Base-by-base conservation (phyloP, 306 rosid genomes). In the Dryas alaskensis region DNA sequence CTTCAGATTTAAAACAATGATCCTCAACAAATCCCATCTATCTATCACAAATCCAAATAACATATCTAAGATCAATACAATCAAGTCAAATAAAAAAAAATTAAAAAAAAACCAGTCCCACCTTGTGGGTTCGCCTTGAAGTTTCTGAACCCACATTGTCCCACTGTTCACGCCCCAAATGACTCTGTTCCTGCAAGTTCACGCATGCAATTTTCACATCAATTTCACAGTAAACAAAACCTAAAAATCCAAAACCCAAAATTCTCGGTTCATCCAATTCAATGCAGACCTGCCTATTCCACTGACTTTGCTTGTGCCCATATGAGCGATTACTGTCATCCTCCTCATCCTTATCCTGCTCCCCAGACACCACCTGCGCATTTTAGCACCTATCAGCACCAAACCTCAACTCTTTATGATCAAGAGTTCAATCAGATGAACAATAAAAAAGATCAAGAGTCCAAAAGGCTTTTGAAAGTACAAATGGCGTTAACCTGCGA, bases 311-410 rank as follows among this genome's bases (percentile, higher is more conserved):
- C 51, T 44, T 16, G 61, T 59, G 6, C 9, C 76, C 80, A 57
- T 80, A 80, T 69, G 78, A 54, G 43, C 81, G 87, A 78, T 73
- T 86, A 61, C 69, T 54, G 16, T 51, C 79, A 37, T 60, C 81
- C 3, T 72, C 45, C 51, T 88, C 89, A 37, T 54, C 81, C 3
- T 72, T 40, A 55, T 88, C 89, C 48, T 83, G 89, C 46, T 88
- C 95, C 51, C 91, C 92, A 55, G 97, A 82, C 4, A 91, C 97
- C 11, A 91, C 89, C 87, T 91, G 75, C 53, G 16, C 25, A 60
- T 43, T 64, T 53, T 14, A 59, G 50, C 70, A 25, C 50, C 19
- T 42, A 45, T 46, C 58, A 65, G 46, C 49, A 63, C 37, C 49
- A 55, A 8, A 27, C 12, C 11, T 48, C 9, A 47, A 64, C 16